phyloP scores from a whole-genome alignment of 2,329 filamentous ascomycete species.

The Sordariomycetes sp. region DNA sequence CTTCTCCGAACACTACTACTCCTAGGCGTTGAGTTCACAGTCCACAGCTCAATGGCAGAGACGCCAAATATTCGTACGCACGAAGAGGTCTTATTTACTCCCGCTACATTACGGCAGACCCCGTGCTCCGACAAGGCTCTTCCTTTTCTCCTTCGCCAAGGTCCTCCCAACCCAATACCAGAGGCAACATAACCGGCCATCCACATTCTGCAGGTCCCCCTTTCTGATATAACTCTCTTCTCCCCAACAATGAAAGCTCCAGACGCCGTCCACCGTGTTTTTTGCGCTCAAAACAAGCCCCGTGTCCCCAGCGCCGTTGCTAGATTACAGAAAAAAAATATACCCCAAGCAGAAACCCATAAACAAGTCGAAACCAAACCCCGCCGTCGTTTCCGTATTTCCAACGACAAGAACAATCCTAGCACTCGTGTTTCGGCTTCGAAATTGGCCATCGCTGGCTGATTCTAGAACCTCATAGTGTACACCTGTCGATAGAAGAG shows the following conservation, averaged over 20 bases:
- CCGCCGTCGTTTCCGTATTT: background rate
- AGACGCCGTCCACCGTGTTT: background rate
- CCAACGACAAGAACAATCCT: background rate
- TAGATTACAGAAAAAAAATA: background rate
- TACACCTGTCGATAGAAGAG: background rate
- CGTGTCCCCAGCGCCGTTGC: background rate
- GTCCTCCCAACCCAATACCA: background rate
- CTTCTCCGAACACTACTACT: too few species aligned
- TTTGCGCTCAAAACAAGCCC: background rate
- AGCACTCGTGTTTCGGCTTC: background rate
- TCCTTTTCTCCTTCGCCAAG: background rate
- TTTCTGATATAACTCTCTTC: background rate
- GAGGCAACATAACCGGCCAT: background rate
- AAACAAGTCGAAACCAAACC: background rate
- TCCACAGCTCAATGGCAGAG: too few species aligned
- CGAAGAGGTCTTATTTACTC: background rate
- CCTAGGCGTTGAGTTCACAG: too few species aligned
- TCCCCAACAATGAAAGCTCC: background rate
- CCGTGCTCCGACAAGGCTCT: background rate
- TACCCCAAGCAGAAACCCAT: background rate
- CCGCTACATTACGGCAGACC: background rate
- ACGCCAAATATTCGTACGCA: too few species aligned
- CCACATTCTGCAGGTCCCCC: background rate
- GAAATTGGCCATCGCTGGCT: conserved; percentile 1
- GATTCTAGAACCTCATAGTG: background rate